Evolutionary conservation across 139 green algal genomes (phyloP).

Genomic region (Deuterostichococcus epilithicus): DNA sequence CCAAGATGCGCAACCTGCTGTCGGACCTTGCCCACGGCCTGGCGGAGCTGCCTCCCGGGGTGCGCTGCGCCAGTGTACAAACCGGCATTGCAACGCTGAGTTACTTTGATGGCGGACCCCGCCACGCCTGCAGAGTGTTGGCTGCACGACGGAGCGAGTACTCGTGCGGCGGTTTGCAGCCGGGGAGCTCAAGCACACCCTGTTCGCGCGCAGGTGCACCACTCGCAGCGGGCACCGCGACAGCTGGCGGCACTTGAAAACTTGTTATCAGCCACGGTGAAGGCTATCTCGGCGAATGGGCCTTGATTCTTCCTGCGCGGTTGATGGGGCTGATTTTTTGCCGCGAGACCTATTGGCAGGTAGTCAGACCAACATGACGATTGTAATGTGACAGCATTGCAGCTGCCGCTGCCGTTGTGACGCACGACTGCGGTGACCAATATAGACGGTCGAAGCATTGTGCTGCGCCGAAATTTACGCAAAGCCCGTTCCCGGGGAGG

Average conservation of each 20-base stretch:
- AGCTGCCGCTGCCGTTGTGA: too few relatives aligned
- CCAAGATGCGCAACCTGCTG: constrained; percentile 60
- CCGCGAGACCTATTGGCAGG: too few relatives aligned
- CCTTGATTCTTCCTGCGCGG: background rate
- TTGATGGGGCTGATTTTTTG: too few relatives aligned
- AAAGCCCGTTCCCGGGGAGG: too few relatives aligned
- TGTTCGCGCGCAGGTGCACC: constrained; percentile 2
- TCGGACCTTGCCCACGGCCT: constrained; percentile 45
- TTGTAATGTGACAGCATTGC: too few relatives aligned
- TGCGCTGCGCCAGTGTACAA: background rate
- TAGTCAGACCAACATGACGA: too few relatives aligned
- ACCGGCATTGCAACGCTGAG: background rate
- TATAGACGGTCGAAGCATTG: too few relatives aligned
- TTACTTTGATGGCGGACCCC: background rate
- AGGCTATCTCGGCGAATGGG: constrained; percentile 37
- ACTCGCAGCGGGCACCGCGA: constrained; percentile 3
- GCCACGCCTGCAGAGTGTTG: background rate
- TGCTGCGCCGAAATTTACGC: too few relatives aligned
- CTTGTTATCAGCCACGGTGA: constrained; percentile 52
- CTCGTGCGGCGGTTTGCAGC: background rate
- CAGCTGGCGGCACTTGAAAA: constrained; percentile 41
- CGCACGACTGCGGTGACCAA: too few relatives aligned
- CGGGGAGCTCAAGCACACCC: background rate
- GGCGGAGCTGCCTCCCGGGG: constrained; percentile 24
- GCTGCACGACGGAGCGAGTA: background rate